Evolutionary conservation across 768 basidiomycete species (phyloP), one percentile per base, ranked within the genome.

Genomic region (Hypholoma sublateritium): DNA sequence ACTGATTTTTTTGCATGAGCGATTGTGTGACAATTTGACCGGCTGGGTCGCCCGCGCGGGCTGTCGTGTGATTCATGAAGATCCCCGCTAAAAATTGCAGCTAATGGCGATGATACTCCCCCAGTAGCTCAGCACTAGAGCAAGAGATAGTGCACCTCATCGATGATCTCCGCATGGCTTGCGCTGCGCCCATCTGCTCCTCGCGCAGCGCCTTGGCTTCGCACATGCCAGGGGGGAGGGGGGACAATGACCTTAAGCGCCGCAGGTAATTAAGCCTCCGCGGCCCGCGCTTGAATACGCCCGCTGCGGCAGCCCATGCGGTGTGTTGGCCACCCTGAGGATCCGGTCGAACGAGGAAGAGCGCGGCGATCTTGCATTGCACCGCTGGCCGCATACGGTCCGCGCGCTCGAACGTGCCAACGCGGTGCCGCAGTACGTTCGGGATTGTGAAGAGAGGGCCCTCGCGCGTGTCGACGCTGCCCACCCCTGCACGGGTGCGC

Each of bases 321-420:
- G 65, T 1, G 71, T 67, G 35, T 67, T 71, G 25, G 66, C 62
- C 17, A 73, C 60, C 28, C 53, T 62, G 22, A 68, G 55, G 28
- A 67, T 62, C 2, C 71, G 73, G 49, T 78, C 74, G n/a, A 45
- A 77, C 70, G 25, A 78, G 71, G 66, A 75, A 77, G 14, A 79
- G 68, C 3, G 72, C 74, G 8, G 79, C 59, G 39, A 80, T 76
- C 61, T 77, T 80, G 50, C n/a, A n/a, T n/a, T n/a, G n/a, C n/a
- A n/a, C n/a, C 76, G 77, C 79, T 11, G 74, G 74, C 55, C 72
- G 73, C 9, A 69, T 67, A 1, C 61, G 60, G 58, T 80, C 75
- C 5, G 54, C 59, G 9, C 78, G 70, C 42, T 62, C 55, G 62
- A 77, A 79, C 11, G 75, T 67, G 35, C 58, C 59, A 1, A 79